Percentiles rank a stretch among this genome's conserved stretches.
Conservation (phyloP, 176 grass and related monocot species). For the Carex parvula region DNA sequence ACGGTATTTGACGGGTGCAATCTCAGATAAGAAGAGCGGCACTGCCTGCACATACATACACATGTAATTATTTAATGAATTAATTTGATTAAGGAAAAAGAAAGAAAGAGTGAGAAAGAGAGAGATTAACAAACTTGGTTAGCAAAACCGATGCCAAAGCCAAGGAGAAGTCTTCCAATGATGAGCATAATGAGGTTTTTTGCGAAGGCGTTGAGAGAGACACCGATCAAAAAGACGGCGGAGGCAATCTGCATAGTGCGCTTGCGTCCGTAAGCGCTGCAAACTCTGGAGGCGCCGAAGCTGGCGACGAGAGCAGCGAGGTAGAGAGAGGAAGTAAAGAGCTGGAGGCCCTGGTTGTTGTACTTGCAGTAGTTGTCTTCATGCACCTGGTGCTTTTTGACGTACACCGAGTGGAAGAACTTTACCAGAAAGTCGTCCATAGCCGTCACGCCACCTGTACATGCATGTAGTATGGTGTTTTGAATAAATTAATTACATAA, state of each 20-base stretch:
- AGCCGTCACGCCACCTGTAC: slow-evolving; percentile 31
- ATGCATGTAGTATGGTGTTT: too few relatives aligned
- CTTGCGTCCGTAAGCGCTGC: slow-evolving; percentile 14
- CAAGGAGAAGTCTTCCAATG: slow-evolving; percentile 44
- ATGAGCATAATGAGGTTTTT: slow-evolving; percentile 36
- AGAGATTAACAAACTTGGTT: slow-evolving; percentile 30
- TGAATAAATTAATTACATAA: neutral
- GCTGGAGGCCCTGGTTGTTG: slow-evolving; percentile 31
- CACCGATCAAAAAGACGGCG: slow-evolving; percentile 21
- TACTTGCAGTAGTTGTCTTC: slow-evolving; percentile 50
- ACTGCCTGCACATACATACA: slow-evolving; percentile 32
- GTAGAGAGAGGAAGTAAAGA: slow-evolving; percentile 42
- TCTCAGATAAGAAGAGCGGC: slow-evolving; percentile 57
- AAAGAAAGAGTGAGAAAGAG: neutral
- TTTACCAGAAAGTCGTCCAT: slow-evolving; percentile 44
- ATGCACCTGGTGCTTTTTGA: slow-evolving; percentile 27
- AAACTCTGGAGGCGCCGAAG: slow-evolving; percentile 26
- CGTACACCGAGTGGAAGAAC: slow-evolving; percentile 33
- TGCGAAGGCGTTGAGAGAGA: neutral
- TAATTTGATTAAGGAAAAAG: neutral
- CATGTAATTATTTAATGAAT: neutral
- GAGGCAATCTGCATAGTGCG: slow-evolving; percentile 29
- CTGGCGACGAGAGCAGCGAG: slow-evolving; percentile 33
- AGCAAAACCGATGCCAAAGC: slow-evolving; percentile 45
- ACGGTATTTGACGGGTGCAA: slow-evolving; percentile 42